phyloP scores from a whole-genome alignment of 192 early-diverging fungal species.

The Backusella psychrophila region DNA sequence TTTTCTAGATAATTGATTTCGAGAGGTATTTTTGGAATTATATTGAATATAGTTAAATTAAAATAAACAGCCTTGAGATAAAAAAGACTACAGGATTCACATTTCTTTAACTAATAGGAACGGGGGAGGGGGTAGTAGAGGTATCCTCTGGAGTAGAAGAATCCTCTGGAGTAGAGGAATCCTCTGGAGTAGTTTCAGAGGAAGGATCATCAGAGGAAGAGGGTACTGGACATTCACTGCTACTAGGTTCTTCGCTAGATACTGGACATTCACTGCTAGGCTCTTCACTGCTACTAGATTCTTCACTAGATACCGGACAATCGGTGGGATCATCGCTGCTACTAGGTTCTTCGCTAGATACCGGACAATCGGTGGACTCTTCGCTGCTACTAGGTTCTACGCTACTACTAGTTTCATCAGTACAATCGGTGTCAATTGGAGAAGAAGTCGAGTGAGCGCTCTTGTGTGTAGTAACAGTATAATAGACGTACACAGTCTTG shows the following conservation, averaged over 20 bases:
- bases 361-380: too few relatives aligned
- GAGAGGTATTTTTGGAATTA: neutral
- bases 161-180: neutral
- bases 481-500: constrained; percentile 12
- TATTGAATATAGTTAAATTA: neutral
- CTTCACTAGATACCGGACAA: too few relatives aligned
- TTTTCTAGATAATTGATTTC: neutral
- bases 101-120: neutral
- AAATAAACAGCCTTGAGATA: neutral
- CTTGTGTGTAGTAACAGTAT: neutral
- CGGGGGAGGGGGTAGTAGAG: neutral
- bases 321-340: too few relatives aligned
- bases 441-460: neutral
- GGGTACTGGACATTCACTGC: too few relatives aligned
- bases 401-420: too few relatives aligned
- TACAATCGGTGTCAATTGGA: neutral
- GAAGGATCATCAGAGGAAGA: too few relatives aligned
- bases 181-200: neutral
- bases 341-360: too few relatives aligned
- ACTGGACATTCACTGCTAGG: too few relatives aligned
- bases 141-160: neutral
- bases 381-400: too few relatives aligned
- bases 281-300: too few relatives aligned
- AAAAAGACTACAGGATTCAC: neutral
- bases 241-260: too few relatives aligned